Evolutionary conservation across 768 basidiomycete species (phyloP).

Genomic region (Macrolepiota albuminosa): DNA sequence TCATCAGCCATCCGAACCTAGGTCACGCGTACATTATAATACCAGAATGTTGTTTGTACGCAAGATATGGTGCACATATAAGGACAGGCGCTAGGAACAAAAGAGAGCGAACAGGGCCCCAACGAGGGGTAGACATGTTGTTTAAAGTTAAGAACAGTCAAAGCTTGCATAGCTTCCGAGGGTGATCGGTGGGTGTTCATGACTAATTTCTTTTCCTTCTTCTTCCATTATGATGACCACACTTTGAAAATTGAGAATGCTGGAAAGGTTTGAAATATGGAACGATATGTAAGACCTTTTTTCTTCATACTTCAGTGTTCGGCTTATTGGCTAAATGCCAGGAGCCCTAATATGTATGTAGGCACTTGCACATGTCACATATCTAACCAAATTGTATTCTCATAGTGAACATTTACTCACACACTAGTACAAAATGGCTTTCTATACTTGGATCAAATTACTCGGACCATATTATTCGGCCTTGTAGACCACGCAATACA

Average conservation of each 20-base stretch:
- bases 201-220: background rate
- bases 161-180: background rate
- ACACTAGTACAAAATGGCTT: no score
- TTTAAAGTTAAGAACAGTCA: slow-evolving; percentile 5
- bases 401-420: background rate
- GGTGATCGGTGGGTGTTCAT: background rate
- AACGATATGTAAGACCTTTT: background rate
- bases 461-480: background rate
- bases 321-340: background rate
- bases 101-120: slow-evolving; percentile 60
- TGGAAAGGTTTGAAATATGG: background rate
- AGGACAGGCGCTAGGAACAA: slow-evolving; percentile 51
- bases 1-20: slow-evolving; percentile 1
- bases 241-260: background rate
- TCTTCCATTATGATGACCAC: background rate
- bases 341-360: no score
- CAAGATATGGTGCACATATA: slow-evolving; percentile 41
- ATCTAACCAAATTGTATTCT: background rate
- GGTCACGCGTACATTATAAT: slow-evolving; percentile 16
- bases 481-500: background rate
- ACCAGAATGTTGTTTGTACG: slow-evolving; percentile 48
- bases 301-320: background rate
- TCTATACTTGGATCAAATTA: background rate
- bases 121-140: slow-evolving; percentile 25
- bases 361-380: no score